Base-by-base conservation (phyloP, 352 stramenopile species). In the Globisporangium alternatum region DNA sequence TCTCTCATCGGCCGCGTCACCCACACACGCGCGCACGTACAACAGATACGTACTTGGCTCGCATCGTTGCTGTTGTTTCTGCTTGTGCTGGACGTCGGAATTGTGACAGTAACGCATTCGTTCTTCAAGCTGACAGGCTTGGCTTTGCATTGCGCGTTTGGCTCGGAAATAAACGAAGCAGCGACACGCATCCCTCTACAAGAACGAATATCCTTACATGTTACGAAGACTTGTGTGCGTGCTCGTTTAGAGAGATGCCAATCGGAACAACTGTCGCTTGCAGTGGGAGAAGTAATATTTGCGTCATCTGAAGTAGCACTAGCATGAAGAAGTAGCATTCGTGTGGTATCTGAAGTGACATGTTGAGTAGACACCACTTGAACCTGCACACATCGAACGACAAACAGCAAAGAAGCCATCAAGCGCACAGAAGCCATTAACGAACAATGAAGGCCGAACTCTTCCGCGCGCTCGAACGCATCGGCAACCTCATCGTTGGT, bases 401-500 rank as follows among this genome's bases (percentile, higher is more conserved):
- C 3, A n/a, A 54, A 4, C 48, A 12, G 8, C 44, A 30, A 51
- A 21, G n/a, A 33, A 33, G 22, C n/a, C 25, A 41, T n/a, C 33
- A 65, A 33, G 7, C 62, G 17, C 37, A 58, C 17, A 47, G 41
- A n/a, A 47, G 17, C 41, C 13, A 47, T 19, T 15, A 47, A 3
- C 41, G 31, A 5, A 41, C 9, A 28, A 93, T 93, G 81, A 91
- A 91, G 77, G 62, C 76, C 2, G 80, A 81, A 69, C 45, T 91
- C 68, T 67, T 80, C 65, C 77, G 75, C 33, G 80, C 66, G 53
- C 60, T 93, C 13, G 78, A 90, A 68, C 70, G 74, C 59, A 74
- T 95, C 41, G 85, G 83, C 39, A 74, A 90, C 60, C 73, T 95
- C 57, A 60, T 95, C 48, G 86, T 95, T 22, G 81, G 78, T 48